These are phyloP conservation scores for Carallia pectinifolia DNA, from an alignment of 345 rosid species.

Conservation along the genomic window DNA sequence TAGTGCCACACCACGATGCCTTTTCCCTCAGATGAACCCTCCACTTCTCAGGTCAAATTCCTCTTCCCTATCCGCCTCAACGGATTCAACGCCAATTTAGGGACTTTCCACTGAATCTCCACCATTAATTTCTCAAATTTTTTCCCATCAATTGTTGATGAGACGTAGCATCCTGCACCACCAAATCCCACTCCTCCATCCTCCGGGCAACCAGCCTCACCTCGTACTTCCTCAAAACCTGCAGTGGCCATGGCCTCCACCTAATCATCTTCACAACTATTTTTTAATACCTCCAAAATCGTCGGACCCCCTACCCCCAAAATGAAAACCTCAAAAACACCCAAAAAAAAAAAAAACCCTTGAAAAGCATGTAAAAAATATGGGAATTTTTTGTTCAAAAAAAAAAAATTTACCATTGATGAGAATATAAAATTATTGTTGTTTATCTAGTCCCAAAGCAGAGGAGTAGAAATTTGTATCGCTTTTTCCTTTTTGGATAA, in stretches of 20 bases:
- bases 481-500: too few relatives aligned
- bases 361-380: too few relatives aligned
- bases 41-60: constrained; percentile 71
- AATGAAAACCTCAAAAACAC: constrained; percentile 1
- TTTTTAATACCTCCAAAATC: constrained; percentile 15
- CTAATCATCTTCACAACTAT: constrained; percentile 99
- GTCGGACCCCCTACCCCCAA: not conserved
- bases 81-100: constrained; percentile 70
- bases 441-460: too few relatives aligned
- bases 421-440: too few relatives aligned
- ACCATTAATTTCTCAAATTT: constrained; percentile 50
- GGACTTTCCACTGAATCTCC: constrained; percentile 96
- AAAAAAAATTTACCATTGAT: too few relatives aligned
- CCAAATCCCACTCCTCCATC: constrained; percentile 85
- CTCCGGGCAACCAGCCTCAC: constrained; percentile 57
- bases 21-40: constrained; percentile 27
- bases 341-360: too few relatives aligned
- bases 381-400: too few relatives aligned
- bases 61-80: constrained; percentile 75
- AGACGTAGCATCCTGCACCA: constrained; percentile 23
- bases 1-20: constrained; percentile 55
- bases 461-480: too few relatives aligned
- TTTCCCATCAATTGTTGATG: constrained; percentile 19
- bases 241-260: constrained; percentile 95
- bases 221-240: constrained; percentile 69